Base-by-base conservation (phyloP, 2,329 filamentous ascomycete species). In the Cryoendolithus antarcticus region DNA sequence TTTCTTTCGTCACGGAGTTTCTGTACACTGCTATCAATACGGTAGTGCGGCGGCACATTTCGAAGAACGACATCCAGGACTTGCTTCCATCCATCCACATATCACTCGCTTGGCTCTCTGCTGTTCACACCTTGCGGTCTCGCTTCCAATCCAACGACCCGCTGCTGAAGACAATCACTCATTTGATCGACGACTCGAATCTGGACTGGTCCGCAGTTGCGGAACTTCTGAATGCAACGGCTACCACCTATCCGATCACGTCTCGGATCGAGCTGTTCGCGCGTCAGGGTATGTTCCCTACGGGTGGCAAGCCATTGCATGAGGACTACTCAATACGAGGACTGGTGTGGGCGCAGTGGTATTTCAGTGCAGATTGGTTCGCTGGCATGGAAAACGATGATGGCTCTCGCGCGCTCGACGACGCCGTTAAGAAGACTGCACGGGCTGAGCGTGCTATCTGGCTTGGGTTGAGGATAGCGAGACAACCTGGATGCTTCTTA, bases 321-420 rank as follows among this genome's bases (percentile, higher is more conserved):
- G 82, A 86, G 35, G 82, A 86, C 43, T 83, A 75, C 46, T 67
- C 72, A 0, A 68, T 84, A 39, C 67, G 77, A 1, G 81, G 81
- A 0, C 61, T 82, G 2, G 54, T 76, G 2, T 83, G 75, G 63
- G 63, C 69, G 0, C 66, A 75, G 2, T 63, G 65, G 8, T 79
- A 79, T 40, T 77, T 73, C 38, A 76, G 77, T 0, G 40, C 57
- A 0, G 60, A 65, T 1, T 82, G 74, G 72, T 83, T 83, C 50
- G 65, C 67, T 6, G 67, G 70, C 1, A 69, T 70, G 42, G 66
- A 77, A 4, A 77, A 82, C 19, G 78, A 82, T n/a, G 78, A 82
- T 44, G 71, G 77, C 32, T 70, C 70, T 10, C 71, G 82, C 34
- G 79, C 83, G 49, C 58, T 72, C 0, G 60, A 74, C 70, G 0